Evolutionary conservation across 768 basidiomycete genomes (phyloP), one percentile per base, ranked within the genome.

Genomic region (Vishniacozyma victoriae): DNA sequence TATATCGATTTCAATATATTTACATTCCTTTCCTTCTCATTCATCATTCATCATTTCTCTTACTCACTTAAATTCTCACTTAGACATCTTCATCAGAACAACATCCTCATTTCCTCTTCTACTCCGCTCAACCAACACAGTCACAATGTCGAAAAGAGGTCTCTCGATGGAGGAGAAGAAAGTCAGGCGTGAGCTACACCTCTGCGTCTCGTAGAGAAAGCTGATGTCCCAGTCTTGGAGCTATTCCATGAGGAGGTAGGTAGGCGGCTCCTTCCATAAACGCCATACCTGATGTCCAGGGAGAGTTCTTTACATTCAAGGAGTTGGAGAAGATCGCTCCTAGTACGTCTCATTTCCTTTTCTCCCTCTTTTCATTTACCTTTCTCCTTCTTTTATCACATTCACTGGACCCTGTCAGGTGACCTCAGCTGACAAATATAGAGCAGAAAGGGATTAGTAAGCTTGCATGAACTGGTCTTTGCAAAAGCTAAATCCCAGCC

Each of bases 391-490:
- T 16, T n/a, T n/a, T n/a, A n/a, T 35, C 19, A 13, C 31, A 27
- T 9, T 44, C 25, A 7, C 6, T 9, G 27, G 11, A 15, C 5
- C 29, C 12, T 38, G 37, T 11, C 37, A 33, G 12, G 18, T 26
- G 18, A 5, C 18, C 29, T 35, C 14, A 52, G 16, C 41, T 48
- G 43, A 42, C 86, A 80, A 0, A 83, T 40, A 2, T 85, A 14
- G 92, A 91, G 71, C 76, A 85, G 75, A 93, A 92, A 65, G 90
- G 90, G 18, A 90, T 95, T 44, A 86, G 88, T 88, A 71, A 50
- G 72, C 16, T 35, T 36, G 14, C 19, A 7, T 12, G 14, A 18
- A 3, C 18, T 31, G 19, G 22, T 29, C 14, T 38, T 35, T 9
- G 23, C 33, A n/a, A n/a, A 33, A n/a, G n/a, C 29, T 41, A 9